Base-by-base conservation (phyloP, 805 yeast species). In the Debaryomyces maramus region DNA sequence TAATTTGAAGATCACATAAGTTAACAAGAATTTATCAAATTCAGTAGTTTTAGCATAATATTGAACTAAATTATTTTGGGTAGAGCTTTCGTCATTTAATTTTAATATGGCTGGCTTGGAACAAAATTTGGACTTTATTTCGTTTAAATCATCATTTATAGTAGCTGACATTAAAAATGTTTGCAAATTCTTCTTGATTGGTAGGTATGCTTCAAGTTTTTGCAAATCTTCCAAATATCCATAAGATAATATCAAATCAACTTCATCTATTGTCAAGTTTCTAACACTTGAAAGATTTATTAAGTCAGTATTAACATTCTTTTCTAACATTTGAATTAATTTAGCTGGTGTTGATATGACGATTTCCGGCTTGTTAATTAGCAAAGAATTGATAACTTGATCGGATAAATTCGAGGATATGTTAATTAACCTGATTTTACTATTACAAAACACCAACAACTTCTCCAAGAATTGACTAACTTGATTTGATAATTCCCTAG, bases 91-190 rank as follows among this genome's bases (percentile, higher is more conserved):
- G 51, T 87, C 93, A 50, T 85, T 83, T 27, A 91, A 73, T 54
- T 83, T 85, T 48, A 93, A 69, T 17, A 87, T 77, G 1, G 95
- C 96, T 2, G 96, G 95, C 43, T 72, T 75, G 41, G 88, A 80
- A 63, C 97, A 91, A 62, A 85, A 90, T 54, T 78, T 78, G 36
- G 69, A 62, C 62, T 91, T 91, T 52, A 93, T 65, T 33, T 76
- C 78, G 44, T 86, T 80, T 47, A 91, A 79, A 46, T 91, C 97
- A 32, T 88, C 95, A 56, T 81, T 86, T 43, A 93, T 69, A 3
- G 99, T 93, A 2, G 99, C 99, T 63, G 96, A 86, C 98, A 93
- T 93, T 50, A 93, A 69, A 64, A 88, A 93, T 2, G 93, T 83
- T 66, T 93, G 99, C 50, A 87, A 69, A 43, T 77, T 80, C 46